phyloP scores from a whole-genome alignment of 1,284 basidiomycete species.

The Trametes hirsuta region DNA sequence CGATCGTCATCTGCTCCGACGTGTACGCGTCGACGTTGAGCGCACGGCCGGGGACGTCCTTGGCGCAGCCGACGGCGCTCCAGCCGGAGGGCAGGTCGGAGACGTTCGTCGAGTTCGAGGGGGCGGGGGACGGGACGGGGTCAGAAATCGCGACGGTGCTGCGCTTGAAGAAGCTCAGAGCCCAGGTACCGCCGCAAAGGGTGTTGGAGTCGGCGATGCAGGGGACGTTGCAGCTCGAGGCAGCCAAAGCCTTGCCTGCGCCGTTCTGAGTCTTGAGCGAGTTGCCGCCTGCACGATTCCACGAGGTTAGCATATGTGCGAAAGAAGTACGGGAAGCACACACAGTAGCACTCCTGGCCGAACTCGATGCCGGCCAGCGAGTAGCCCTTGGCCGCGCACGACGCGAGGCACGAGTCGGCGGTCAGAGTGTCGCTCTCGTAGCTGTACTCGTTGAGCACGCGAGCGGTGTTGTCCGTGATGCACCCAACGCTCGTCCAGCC shows the following conservation, averaged over 20 bases:
- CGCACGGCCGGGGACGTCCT: conserved; percentile 22
- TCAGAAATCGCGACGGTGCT: conserved; percentile 2
- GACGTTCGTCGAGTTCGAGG: conserved; percentile 21
- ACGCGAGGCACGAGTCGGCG: conserved; percentile 15
- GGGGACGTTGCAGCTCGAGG: conserved; percentile 22
- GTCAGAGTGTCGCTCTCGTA: conserved; percentile 22
- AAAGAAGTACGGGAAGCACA: neutral
- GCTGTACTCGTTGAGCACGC: conserved; percentile 21
- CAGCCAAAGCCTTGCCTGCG: conserved; percentile 14
- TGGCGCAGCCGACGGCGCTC: conserved; percentile 24
- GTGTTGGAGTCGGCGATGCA: conserved; percentile 20
- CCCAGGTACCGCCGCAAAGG: conserved; percentile 29
- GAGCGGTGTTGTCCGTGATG: conserved; percentile 20
- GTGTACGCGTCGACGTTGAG: conserved; percentile 30
- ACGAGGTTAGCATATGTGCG: no score
- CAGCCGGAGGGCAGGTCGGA: conserved; percentile 19
- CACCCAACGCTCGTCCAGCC: conserved; percentile 23
- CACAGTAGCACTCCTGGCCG: conserved; percentile 33
- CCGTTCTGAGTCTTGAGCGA: conserved; percentile 18
- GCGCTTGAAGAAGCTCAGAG: conserved; percentile 22
- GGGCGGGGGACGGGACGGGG: conserved; percentile 7
- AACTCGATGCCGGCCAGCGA: conserved; percentile 31
- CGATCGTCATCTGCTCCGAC: conserved; percentile 27
- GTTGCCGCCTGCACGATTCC: conserved; percentile 20
- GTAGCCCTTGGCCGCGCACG: conserved; percentile 26